Evolutionary conservation across 2,329 filamentous ascomycete species (phyloP).

Genomic region (Septoria petroselini): DNA sequence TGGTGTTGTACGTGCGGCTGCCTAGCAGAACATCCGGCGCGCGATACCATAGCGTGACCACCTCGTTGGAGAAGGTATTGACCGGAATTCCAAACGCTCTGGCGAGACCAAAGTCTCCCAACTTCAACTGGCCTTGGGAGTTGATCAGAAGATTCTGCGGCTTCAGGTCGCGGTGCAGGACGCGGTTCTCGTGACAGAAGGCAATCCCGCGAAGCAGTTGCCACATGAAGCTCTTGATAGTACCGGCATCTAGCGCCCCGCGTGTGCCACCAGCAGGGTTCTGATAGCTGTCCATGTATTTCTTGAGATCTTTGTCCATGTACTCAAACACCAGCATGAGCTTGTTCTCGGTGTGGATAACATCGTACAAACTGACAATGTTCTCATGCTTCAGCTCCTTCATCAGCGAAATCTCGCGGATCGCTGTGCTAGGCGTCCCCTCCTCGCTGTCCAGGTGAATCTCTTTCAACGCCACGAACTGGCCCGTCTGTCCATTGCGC

Average conservation of each 20-base stretch:
- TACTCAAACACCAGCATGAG: slow-evolving; percentile 99
- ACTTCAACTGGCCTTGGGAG: slow-evolving; percentile 81
- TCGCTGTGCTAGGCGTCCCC: slow-evolving; percentile 93
- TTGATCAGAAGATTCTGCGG: slow-evolving; percentile 97
- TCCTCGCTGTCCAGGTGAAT: slow-evolving; percentile 99
- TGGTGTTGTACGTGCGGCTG: slow-evolving; percentile 96
- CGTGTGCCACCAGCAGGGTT: slow-evolving; percentile 69
- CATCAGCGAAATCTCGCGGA: slow-evolving; percentile 98
- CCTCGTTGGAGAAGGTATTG: slow-evolving; percentile 97
- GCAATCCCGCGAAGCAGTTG: slow-evolving; percentile 93
- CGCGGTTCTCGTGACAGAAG: slow-evolving; percentile 96
- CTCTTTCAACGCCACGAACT: slow-evolving; percentile 94
- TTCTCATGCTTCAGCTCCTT: slow-evolving; percentile 99
- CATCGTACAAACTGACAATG: slow-evolving; percentile 94
- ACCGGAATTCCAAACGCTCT: slow-evolving; percentile 95
- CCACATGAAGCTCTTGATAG: slow-evolving; percentile 99
- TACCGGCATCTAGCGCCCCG: slow-evolving; percentile 79
- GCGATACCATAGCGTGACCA: slow-evolving; percentile 96
- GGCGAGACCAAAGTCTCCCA: slow-evolving; percentile 91
- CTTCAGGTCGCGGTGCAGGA: slow-evolving; percentile 92
- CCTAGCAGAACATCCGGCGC: slow-evolving; percentile 93
- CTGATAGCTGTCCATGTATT: slow-evolving; percentile 77
- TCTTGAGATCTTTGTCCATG: slow-evolving; percentile 98
- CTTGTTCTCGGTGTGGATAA: slow-evolving; percentile 99
- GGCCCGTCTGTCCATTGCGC: slow-evolving; percentile 92